These are phyloP conservation scores for Heterobasidion irregulare DNA, from an alignment of 1,284 basidiomycete species.

Conservation along the genomic window DNA sequence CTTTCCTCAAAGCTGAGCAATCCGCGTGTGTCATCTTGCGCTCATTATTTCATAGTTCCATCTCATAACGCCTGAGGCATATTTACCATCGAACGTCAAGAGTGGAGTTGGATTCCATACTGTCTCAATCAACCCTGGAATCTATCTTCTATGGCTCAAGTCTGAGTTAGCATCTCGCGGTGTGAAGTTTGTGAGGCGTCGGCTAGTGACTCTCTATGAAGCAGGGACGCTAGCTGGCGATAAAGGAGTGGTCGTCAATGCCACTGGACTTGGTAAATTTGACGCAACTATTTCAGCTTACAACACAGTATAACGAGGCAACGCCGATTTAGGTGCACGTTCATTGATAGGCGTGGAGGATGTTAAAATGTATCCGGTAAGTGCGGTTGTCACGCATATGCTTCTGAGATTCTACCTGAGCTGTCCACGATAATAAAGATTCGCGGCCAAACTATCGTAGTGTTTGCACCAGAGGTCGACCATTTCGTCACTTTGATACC, in stretches of 20 bases:
- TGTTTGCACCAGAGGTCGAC: slow-evolving; percentile 56
- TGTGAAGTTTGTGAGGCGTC: slow-evolving; percentile 21
- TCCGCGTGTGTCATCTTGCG: neutral
- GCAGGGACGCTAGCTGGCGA: slow-evolving; percentile 27
- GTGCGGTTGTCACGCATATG: neutral
- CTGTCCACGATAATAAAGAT: slow-evolving; percentile 23
- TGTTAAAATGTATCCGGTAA: slow-evolving; percentile 50
- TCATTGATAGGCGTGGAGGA: slow-evolving; percentile 79
- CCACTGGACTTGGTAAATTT: slow-evolving; percentile 35
- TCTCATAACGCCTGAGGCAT: slow-evolving; percentile 24
- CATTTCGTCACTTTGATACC: slow-evolving; percentile 23
- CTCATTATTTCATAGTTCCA: slow-evolving; percentile 25
- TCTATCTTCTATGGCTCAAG: slow-evolving; percentile 41
- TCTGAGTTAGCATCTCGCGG: slow-evolving; percentile 26
- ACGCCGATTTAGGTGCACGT: slow-evolving; percentile 44
- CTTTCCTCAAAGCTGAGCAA: too few species aligned
- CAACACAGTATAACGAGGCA: neutral
- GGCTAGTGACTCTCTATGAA: slow-evolving; percentile 29
- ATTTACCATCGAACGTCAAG: slow-evolving; percentile 22
- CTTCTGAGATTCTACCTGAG: neutral
- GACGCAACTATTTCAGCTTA: neutral
- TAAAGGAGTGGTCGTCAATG: slow-evolving; percentile 36
- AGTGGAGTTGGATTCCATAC: slow-evolving; percentile 36
- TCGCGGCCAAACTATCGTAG: slow-evolving; percentile 79
- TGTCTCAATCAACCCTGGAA: slow-evolving; percentile 36